phyloP scores from a whole-genome alignment of 768 basidiomycete genomes.

The Naganishia kalamii region DNA sequence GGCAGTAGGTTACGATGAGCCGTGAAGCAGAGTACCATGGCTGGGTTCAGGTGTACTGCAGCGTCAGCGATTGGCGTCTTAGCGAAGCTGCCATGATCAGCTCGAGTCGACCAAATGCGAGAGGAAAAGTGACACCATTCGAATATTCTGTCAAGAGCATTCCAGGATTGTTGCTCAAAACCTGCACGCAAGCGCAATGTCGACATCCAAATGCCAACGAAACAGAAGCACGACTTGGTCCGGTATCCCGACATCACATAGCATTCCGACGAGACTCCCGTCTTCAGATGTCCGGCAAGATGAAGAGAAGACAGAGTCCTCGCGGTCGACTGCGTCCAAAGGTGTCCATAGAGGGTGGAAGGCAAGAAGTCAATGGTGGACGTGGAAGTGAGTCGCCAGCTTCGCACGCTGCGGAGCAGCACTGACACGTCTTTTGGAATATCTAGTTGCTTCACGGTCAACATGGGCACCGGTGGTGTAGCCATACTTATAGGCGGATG shows the following conservation, averaged over 20 bases:
- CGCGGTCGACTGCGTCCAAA: neutral
- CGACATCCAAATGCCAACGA: no score
- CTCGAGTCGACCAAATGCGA: no score
- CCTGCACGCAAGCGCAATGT: no score
- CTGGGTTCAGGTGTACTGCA: no score
- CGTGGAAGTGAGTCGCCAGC: neutral
- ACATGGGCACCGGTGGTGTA: constrained; percentile 18
- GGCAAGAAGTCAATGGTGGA: neutral
- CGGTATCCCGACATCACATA: neutral
- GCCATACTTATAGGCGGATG: constrained; percentile 17
- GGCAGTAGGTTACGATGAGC: no score
- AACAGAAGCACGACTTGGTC: neutral
- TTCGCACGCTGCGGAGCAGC: neutral
- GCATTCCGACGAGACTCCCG: neutral
- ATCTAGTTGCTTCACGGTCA: constrained; percentile 5
- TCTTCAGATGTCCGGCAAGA: neutral
- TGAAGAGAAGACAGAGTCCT: neutral
- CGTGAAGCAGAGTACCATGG: no score
- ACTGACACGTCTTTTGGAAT: neutral
- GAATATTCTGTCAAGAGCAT: no score
- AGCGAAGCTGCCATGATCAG: no score
- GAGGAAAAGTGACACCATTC: no score
- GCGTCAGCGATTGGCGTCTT: no score
- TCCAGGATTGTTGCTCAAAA: no score
- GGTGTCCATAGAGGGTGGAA: neutral